Evolutionary conservation across 257 asterid species (phyloP).

Genomic region (Cruciata laevipes): DNA sequence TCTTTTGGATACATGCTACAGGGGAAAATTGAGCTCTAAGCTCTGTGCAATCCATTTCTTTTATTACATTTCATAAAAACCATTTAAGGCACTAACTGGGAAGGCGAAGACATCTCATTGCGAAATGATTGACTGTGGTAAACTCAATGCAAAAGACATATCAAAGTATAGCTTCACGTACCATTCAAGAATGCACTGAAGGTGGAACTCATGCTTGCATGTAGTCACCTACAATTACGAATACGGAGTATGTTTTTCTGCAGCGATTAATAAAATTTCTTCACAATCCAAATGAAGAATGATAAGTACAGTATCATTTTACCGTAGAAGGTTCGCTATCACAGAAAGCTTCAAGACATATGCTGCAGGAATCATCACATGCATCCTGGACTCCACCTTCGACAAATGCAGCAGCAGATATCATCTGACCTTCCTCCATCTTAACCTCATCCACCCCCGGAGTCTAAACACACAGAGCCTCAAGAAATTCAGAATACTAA

Average conservation of each 20-base stretch:
- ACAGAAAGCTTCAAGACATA: conserved; percentile 81
- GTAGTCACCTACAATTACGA: conserved; percentile 46
- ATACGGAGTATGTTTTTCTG: conserved; percentile 4
- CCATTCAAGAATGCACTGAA: conserved; percentile 95
- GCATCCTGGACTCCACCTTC: conserved; percentile 97
- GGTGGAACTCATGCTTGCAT: conserved; percentile 91
- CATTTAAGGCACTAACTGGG: neutral
- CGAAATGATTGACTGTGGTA: neutral
- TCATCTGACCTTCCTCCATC: conserved; percentile 43
- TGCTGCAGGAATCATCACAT: conserved; percentile 93
- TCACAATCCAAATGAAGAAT: neutral
- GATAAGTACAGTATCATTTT: neutral
- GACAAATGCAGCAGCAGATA: conserved; percentile 89
- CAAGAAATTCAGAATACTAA: conserved; percentile 2
- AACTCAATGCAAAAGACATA: neutral
- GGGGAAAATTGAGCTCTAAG: neutral
- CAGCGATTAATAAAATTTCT: conserved; percentile 4
- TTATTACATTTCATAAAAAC: neutral
- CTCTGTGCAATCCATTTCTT: neutral
- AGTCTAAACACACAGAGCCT: conserved; percentile 25
- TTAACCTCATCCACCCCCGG: conserved; percentile 47
- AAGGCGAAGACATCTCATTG: neutral
- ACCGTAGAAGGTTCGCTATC: conserved; percentile 86
- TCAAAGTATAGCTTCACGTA: conserved; percentile 20
- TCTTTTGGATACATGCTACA: neutral